Percentiles rank a stretch among this genome's conserved stretches.
phyloP scores from a whole-genome alignment of 2,329 filamentous ascomycete species.

The Epichloe uncinata region DNA sequence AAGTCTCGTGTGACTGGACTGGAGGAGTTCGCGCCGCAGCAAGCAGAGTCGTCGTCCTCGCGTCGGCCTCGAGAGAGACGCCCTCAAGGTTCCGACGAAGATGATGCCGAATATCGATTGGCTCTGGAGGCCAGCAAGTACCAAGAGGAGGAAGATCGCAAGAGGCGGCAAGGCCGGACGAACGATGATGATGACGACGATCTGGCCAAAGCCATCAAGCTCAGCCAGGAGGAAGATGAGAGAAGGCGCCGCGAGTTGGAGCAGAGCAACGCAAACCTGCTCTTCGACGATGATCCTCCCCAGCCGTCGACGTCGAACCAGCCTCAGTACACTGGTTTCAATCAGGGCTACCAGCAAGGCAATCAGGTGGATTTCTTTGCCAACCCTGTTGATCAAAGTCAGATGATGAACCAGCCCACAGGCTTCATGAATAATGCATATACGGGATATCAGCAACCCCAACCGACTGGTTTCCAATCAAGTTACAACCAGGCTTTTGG shows the following conservation, averaged over 20 bases:
- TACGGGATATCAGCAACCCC: constrained; percentile 35
- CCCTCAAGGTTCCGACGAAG: constrained; percentile 49
- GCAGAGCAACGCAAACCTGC: constrained; percentile 65
- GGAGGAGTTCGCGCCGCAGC: constrained; percentile 56
- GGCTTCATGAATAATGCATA: constrained; percentile 51
- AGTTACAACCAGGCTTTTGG: constrained; percentile 57
- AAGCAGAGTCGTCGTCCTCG: constrained; percentile 25
- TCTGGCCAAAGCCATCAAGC: constrained; percentile 82
- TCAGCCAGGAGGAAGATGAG: constrained; percentile 92
- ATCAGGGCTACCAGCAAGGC: constrained; percentile 96
- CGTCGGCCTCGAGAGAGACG: constrained; percentile 36
- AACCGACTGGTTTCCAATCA: constrained; percentile 38
- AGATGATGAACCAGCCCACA: constrained; percentile 66
- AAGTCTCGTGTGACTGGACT: constrained; percentile 92
- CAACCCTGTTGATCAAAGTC: constrained; percentile 70
- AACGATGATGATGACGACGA: constrained; percentile 60
- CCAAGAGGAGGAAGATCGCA: constrained; percentile 82
- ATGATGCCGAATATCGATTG: constrained; percentile 80
- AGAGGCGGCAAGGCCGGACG: constrained; percentile 53
- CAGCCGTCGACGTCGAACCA: constrained; percentile 34
- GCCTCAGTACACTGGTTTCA: constrained; percentile 76
- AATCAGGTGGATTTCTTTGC: constrained; percentile 94
- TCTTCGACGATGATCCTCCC: constrained; percentile 72
- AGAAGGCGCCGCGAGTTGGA: constrained; percentile 76
- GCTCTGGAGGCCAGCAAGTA: constrained; percentile 91